phyloP scores from a whole-genome alignment of 139 green algal species.

The Chlamydomonas incerta region DNA sequence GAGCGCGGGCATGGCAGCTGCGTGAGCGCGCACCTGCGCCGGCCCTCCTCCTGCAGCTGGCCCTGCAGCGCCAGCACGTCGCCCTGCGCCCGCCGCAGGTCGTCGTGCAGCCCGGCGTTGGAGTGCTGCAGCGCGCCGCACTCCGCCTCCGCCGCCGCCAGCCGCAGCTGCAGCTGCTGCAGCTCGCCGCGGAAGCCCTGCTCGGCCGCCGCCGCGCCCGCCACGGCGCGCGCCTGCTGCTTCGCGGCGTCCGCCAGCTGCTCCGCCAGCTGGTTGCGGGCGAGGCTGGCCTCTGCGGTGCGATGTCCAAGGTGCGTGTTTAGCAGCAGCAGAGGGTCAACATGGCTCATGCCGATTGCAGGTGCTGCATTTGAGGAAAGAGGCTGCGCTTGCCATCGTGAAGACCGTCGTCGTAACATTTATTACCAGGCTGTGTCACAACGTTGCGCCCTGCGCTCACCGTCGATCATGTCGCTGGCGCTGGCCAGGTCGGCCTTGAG shows the following conservation, averaged over 20 bases:
- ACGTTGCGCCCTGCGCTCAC: neutral
- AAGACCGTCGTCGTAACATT: no score
- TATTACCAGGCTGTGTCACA: no score
- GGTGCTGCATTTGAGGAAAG: no score
- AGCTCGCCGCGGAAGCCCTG: neutral
- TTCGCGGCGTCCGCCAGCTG: conserved; percentile 8
- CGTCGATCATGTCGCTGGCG: conserved; percentile 42
- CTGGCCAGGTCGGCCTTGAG: conserved; percentile 39
- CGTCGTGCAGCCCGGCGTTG: conserved; percentile 21
- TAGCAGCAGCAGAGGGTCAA: no score
- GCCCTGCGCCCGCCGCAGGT: neutral
- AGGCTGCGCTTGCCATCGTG: no score
- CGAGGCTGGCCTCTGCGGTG: neutral
- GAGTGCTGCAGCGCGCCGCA: conserved; percentile 13
- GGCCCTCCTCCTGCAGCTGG: conserved; percentile 24
- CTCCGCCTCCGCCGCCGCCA: conserved; percentile 19
- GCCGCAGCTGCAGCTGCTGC: conserved; percentile 33
- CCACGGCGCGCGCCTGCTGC: neutral
- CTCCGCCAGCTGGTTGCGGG: conserved; percentile 18
- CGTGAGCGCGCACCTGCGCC: neutral
- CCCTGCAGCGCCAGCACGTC: neutral
- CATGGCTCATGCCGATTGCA: no score
- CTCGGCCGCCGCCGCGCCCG: neutral
- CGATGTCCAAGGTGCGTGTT: no score
- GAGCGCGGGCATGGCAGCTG: no score